A percentile compares a stretch with the other conserved stretches of the same genome.
phyloP scores from a whole-genome alignment of 1,139 yeast species.

The Yamadazyma diospyri region DNA sequence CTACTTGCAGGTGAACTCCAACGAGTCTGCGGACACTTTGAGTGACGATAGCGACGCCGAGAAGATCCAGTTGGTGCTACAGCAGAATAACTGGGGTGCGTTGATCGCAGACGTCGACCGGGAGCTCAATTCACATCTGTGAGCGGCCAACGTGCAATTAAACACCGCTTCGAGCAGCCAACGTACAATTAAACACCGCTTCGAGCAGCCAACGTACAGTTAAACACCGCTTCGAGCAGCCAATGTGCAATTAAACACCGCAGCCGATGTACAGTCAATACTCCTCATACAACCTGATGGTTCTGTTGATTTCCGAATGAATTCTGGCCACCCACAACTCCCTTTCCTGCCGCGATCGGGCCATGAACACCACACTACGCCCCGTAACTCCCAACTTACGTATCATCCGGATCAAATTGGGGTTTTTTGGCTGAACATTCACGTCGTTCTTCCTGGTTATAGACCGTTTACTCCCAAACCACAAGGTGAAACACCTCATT shows the following conservation, averaged over 20 bases:
- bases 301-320: conserved; percentile 61
- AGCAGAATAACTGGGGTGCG: conserved; percentile 6
- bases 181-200: too few species aligned
- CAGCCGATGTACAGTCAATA: too few species aligned
- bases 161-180: too few species aligned
- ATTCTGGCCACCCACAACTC: conserved; percentile 78
- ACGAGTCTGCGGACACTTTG: neutral
- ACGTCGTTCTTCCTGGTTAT: conserved; percentile 34
- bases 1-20: neutral
- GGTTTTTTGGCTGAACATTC: conserved; percentile 33
- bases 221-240: too few species aligned
- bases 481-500: conserved; percentile 71
- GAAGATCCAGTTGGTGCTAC: conserved; percentile 7
- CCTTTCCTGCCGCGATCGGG: conserved; percentile 77
- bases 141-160: too few species aligned
- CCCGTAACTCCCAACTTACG: conserved; percentile 68
- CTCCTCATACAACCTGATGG: conserved; percentile 13
- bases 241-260: too few species aligned
- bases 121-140: conserved; percentile 2
- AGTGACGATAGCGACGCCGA: conserved; percentile 26
- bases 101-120: conserved; percentile 7
- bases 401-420: conserved; percentile 40
- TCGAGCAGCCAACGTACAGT: too few species aligned
- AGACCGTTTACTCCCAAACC: conserved; percentile 70
- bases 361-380: conserved; percentile 66